A percentile compares a stretch with the other conserved stretches of the same genome.
phyloP scores from a whole-genome alignment of 495 filamentous ascomycete species.

The Neurospora sp. region DNA sequence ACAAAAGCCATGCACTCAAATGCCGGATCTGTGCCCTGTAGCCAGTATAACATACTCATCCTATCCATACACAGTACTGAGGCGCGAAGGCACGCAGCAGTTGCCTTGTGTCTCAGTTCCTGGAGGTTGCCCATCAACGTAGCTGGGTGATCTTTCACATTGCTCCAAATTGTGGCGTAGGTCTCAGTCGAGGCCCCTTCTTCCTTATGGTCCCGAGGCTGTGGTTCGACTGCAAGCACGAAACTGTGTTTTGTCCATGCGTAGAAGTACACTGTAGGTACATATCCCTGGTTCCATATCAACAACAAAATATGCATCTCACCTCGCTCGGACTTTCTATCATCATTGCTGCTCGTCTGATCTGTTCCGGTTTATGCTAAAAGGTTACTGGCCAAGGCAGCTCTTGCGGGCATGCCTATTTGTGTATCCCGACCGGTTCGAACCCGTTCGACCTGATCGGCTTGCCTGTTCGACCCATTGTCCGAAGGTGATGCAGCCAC shows the following conservation, averaged over 20 bases:
- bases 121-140: background rate
- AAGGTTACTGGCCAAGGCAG: background rate
- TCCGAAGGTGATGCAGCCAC: background rate
- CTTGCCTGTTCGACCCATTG: background rate
- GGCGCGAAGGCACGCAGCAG: background rate
- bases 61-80: background rate
- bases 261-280: background rate
- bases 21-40: background rate
- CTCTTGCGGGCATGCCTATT: background rate
- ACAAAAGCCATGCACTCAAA: background rate
- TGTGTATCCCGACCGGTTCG: background rate
- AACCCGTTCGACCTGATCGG: background rate
- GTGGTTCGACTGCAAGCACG: background rate
- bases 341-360: background rate
- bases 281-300: background rate
- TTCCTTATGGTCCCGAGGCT: background rate
- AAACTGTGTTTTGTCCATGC: background rate
- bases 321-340: background rate
- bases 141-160: background rate
- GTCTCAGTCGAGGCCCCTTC: background rate
- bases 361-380: background rate
- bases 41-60: background rate
- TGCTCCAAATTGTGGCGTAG: background rate
- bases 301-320: background rate
- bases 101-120: background rate